phyloP scores from a whole-genome alignment of 257 asterid genomes.

The Plectranthus barbatus region DNA sequence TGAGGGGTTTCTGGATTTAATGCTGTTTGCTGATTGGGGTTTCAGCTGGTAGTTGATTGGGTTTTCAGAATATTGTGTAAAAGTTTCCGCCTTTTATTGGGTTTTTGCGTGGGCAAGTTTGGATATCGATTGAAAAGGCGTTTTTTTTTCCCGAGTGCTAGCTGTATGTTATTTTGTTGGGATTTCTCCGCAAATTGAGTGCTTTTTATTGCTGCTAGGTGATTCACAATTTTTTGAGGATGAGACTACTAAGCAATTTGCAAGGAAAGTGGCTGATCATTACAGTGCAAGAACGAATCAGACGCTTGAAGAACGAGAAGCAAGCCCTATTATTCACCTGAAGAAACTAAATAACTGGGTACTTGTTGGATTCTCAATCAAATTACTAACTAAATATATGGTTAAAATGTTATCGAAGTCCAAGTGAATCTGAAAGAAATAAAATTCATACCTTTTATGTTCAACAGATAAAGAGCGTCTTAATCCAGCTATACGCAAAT shows the following conservation, averaged over 20 bases:
- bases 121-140: background rate
- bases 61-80: background rate
- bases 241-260: conserved; percentile 64
- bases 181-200: background rate
- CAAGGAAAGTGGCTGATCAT: conserved; percentile 95
- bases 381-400: background rate
- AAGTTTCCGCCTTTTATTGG: background rate
- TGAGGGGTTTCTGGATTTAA: background rate
- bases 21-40: background rate
- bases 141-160: background rate
- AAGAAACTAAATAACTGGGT: conserved; percentile 99
- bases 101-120: conserved; percentile 4
- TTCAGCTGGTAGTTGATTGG: conserved; percentile 7
- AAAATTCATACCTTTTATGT: background rate
- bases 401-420: background rate
- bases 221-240: conserved; percentile 61
- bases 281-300: conserved; percentile 94
- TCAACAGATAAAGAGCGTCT: conserved; percentile 86
- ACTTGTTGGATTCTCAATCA: conserved; percentile 4
- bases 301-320: conserved; percentile 92
- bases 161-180: background rate
- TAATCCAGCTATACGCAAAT: conserved; percentile 77
- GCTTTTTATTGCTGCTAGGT: conserved; percentile 25
- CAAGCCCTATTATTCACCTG: conserved; percentile 95
- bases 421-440: background rate